These are phyloP conservation scores for Pseudonitzschia pungens DNA, from an alignment of 108 stramenopile genomes.

Conservation along the genomic window DNA sequence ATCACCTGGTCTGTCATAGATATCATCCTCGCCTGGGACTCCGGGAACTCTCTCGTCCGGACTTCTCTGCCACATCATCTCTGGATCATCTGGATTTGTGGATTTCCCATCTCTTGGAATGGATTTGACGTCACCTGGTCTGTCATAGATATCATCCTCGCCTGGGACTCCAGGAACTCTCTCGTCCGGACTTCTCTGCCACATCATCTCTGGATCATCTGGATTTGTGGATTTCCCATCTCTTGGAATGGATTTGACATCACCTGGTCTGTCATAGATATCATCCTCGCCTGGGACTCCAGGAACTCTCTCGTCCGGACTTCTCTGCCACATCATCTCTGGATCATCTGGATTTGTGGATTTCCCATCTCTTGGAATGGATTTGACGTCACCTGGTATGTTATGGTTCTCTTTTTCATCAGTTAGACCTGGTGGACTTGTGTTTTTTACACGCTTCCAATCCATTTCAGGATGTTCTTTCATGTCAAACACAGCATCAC, in stretches of 20 bases:
- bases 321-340: conserved; percentile 21
- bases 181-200: conserved; percentile 17
- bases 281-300: conserved; percentile 21
- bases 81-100: too few species aligned
- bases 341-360: conserved; percentile 22
- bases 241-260: conserved; percentile 31
- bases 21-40: too few species aligned
- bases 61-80: too few species aligned
- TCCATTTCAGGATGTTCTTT: conserved; percentile 22
- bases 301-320: neutral
- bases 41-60: too few species aligned
- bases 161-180: conserved; percentile 14
- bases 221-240: conserved; percentile 28
- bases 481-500: conserved; percentile 23
- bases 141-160: too few species aligned
- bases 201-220: conserved; percentile 22
- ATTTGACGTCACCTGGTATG: conserved; percentile 28
- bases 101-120: too few species aligned
- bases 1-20: too few species aligned
- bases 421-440: conserved; percentile 3
- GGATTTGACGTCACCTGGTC: too few species aligned
- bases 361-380: conserved; percentile 36
- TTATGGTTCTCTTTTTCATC: conserved; percentile 18
- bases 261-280: conserved; percentile 30
- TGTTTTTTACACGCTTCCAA: conserved; percentile 13